phyloP scores from a whole-genome alignment of 1,139 yeast species.

The Candida gigantensis region DNA sequence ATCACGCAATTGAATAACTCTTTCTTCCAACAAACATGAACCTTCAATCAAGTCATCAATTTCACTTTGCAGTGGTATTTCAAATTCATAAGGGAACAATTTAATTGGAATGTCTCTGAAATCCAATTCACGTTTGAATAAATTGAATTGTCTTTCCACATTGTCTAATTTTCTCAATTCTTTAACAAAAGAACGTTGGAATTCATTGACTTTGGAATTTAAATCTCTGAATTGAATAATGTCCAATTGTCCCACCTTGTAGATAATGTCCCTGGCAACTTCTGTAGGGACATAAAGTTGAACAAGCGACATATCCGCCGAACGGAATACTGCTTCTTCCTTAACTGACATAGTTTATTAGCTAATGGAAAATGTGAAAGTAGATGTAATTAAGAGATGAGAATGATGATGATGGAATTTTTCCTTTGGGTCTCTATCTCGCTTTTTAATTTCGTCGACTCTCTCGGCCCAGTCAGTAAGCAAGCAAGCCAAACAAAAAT shows the following conservation, averaged over 20 bases:
- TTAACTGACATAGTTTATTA: conserved; percentile 21
- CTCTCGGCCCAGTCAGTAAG: too few species aligned
- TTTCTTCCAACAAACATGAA: conserved; percentile 53
- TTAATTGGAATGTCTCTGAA: conserved; percentile 47
- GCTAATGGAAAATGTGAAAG: not conserved
- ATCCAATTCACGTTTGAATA: conserved; percentile 50
- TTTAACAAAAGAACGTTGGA: conserved; percentile 71
- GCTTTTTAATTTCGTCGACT: too few species aligned
- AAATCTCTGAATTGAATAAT: conserved; percentile 69
- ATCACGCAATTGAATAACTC: conserved; percentile 42
- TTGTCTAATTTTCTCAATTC: conserved; percentile 70
- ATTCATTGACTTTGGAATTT: conserved; percentile 65
- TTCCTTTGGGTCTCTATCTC: too few species aligned
- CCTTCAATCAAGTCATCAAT: conserved; percentile 75
- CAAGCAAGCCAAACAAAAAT: too few species aligned
- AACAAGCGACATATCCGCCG: conserved; percentile 80
- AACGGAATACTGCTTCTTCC: conserved; percentile 76
- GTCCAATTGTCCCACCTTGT: conserved; percentile 64
- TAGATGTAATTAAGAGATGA: not conserved
- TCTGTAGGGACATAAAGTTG: conserved; percentile 75
- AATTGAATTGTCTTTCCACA: conserved; percentile 63
- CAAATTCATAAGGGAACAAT: conserved; percentile 47
- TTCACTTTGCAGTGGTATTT: conserved; percentile 54
- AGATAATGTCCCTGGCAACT: conserved; percentile 63
- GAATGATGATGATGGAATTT: too few species aligned